A percentile compares a stretch with the other conserved stretches of the same genome.
phyloP scores from a whole-genome alignment of 2,329 filamentous ascomycete genomes.

The Drechslerella stenobrocha region DNA sequence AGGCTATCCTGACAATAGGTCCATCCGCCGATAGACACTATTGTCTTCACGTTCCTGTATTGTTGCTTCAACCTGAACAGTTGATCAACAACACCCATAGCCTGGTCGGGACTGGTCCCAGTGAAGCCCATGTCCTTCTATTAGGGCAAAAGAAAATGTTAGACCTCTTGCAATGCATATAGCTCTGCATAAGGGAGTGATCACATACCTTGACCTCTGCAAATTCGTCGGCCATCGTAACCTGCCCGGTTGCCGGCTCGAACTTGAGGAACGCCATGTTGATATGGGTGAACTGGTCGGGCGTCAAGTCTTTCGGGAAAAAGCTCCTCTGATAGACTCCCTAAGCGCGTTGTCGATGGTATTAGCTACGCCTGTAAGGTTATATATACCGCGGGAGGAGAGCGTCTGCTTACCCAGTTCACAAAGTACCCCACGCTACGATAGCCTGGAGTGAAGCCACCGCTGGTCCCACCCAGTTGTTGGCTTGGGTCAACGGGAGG shows the following conservation, averaged over 20 bases:
- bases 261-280: constrained; percentile 65
- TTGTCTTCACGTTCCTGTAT: constrained; percentile 73
- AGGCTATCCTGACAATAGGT: constrained; percentile 67
- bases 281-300: constrained; percentile 80
- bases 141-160: no score
- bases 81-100: constrained; percentile 75
- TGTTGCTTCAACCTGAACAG: constrained; percentile 74
- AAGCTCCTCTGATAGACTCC: constrained; percentile 86
- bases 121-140: not conserved
- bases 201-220: no score
- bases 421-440: constrained; percentile 28
- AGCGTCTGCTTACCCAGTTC: constrained; percentile 19
- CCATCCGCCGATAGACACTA: constrained; percentile 83
- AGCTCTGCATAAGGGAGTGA: no score
- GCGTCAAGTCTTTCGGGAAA: constrained; percentile 79
- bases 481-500: no score
- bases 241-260: no score
- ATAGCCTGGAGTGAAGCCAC: constrained; percentile 19
- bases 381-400: not conserved
- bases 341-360: constrained; percentile 54
- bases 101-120: constrained; percentile 57
- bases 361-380: not conserved
- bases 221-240: no score
- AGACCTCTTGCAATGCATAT: no score
- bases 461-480: constrained; percentile 3